Evolutionary conservation across 208 protist species (phyloP).

Genomic region (Acanthamoeba quina): DNA sequence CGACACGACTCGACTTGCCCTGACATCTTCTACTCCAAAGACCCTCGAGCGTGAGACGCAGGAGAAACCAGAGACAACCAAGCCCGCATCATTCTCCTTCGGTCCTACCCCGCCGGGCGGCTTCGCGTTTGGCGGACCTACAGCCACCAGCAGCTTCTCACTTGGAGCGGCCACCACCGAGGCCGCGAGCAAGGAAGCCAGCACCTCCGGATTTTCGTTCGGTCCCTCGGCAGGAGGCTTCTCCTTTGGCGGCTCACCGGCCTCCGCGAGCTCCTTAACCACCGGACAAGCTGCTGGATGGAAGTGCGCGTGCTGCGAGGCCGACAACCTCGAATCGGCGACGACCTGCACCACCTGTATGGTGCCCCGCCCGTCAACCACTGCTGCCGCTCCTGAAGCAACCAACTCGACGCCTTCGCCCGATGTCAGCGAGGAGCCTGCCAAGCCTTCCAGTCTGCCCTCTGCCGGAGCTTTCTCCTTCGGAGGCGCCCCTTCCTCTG

Average conservation of each 20-base stretch:
- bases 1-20: neutral
- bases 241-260: neutral
- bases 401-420: neutral
- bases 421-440: neutral
- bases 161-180: neutral
- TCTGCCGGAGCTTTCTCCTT: no score
- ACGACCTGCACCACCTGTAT: neutral
- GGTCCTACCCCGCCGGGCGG: neutral
- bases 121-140: neutral
- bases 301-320: constrained; percentile 42
- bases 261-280: neutral
- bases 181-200: neutral
- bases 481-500: no score
- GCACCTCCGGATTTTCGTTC: neutral
- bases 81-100: neutral
- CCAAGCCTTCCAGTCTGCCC: neutral
- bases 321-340: neutral
- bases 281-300: neutral
- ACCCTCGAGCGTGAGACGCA: neutral
- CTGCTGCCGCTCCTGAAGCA: neutral
- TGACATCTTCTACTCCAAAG: neutral
- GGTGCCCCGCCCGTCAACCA: neutral
- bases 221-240: neutral
- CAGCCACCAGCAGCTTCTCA: neutral
- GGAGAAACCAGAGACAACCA: neutral